Conservation (phyloP, 257 asterid genomes). For the Nicotiana attenuata region DNA sequence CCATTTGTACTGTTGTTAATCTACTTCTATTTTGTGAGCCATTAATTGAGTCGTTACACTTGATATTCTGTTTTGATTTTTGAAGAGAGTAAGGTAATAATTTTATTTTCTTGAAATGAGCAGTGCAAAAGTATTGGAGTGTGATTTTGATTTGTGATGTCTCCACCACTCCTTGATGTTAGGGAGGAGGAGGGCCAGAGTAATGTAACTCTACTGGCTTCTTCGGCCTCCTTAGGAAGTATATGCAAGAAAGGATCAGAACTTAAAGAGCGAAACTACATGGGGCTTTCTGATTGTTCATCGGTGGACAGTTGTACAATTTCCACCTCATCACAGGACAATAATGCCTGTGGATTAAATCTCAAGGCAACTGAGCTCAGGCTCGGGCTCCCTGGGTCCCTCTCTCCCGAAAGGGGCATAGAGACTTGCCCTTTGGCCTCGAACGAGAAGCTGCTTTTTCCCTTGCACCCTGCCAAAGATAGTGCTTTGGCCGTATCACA, state of each 20-base stretch:
- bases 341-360: constrained; percentile 33
- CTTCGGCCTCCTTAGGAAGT: constrained; percentile 44
- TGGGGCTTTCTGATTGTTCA: constrained; percentile 68
- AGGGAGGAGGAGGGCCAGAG: constrained; percentile 47
- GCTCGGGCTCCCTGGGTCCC: constrained; percentile 67
- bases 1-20: not conserved
- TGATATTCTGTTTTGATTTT: not conserved
- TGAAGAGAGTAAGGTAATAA: not conserved
- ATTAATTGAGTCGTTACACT: not conserved
- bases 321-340: constrained; percentile 38
- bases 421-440: constrained; percentile 27
- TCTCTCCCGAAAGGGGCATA: constrained; percentile 45
- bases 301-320: constrained; percentile 58
- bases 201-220: constrained; percentile 40
- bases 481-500: constrained; percentile 15
- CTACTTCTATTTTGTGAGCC: not conserved
- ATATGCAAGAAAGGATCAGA: constrained; percentile 31
- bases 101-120: not conserved
- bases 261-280: constrained; percentile 58
- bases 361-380: constrained; percentile 68
- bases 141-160: constrained; percentile 39
- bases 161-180: constrained; percentile 44
- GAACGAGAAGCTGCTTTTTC: constrained; percentile 62
- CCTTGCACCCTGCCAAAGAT: constrained; percentile 46
- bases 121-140: constrained; percentile 19